Evolutionary conservation across 1,284 basidiomycete genomes (phyloP).

Genomic region (Sanghuangporus baumii): DNA sequence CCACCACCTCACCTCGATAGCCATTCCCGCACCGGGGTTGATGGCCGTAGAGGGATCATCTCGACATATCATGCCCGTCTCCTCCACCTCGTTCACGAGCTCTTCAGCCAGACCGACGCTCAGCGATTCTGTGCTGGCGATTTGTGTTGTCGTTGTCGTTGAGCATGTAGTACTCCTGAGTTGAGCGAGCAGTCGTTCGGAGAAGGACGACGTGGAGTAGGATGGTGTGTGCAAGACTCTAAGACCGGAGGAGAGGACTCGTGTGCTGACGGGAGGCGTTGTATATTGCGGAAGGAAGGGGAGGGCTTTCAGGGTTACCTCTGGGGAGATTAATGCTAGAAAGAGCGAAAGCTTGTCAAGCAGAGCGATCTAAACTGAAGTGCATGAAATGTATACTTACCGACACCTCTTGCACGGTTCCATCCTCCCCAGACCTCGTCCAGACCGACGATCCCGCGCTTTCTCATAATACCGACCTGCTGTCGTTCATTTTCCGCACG

Average conservation of each 20-base stretch:
- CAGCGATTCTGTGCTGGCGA: conserved; percentile 63
- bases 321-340: conserved; percentile 81
- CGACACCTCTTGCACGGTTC: conserved; percentile 93
- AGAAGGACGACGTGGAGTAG: conserved; percentile 62
- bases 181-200: conserved; percentile 53
- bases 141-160: conserved; percentile 52
- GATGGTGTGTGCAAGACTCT: conserved; percentile 81
- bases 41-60: conserved; percentile 44
- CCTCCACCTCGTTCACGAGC: conserved; percentile 70
- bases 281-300: conserved; percentile 67
- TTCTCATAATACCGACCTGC: conserved; percentile 53
- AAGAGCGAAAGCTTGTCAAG: conserved; percentile 1
- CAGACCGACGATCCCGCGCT: conserved; percentile 76
- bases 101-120: conserved; percentile 69
- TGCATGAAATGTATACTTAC: conserved; percentile 42
- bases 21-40: neutral
- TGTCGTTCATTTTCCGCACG: conserved; percentile 27
- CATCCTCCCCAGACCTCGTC: conserved; percentile 98
- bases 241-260: conserved; percentile 68
- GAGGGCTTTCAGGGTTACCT: conserved; percentile 72
- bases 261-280: conserved; percentile 58
- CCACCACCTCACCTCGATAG: conserved; percentile 17
- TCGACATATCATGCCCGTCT: conserved; percentile 59
- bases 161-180: conserved; percentile 38
- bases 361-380: neutral